These are phyloP conservation scores for Solanum hybrid DNA, from an alignment of 305 asterid genomes.

Conservation along the genomic window DNA sequence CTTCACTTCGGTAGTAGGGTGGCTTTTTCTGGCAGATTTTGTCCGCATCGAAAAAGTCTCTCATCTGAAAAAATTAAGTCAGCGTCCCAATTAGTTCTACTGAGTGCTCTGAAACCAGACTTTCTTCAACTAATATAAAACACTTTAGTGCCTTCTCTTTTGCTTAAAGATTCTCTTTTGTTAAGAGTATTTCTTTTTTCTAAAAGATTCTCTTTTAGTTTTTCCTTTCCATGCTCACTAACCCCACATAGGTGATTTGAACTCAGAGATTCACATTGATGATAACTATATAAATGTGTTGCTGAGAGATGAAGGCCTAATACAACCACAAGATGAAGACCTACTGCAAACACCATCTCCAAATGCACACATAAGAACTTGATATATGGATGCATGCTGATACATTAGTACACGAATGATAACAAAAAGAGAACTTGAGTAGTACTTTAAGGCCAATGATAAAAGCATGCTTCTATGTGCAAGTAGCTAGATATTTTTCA, in stretches of 20 bases:
- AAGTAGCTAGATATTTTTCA: background rate
- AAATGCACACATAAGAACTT: background rate
- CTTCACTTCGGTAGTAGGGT: conserved; percentile 64
- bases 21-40: conserved; percentile 51
- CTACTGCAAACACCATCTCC: background rate
- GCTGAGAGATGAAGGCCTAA: background rate
- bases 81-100: background rate
- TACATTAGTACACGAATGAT: background rate
- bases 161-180: background rate
- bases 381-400: background rate
- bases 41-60: conserved; percentile 55
- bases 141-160: background rate
- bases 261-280: background rate
- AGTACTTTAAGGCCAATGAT: background rate
- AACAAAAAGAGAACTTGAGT: background rate
- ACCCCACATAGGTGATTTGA: background rate
- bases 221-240: background rate
- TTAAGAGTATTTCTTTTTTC: background rate
- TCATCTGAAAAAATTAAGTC: conserved; percentile 43
- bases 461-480: background rate
- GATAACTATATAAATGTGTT: background rate
- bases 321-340: background rate
- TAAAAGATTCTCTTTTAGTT: background rate
- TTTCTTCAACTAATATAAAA: background rate
- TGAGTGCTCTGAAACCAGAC: background rate